Percentiles rank a stretch among this genome's conserved stretches.
Evolutionary conservation across 2,329 filamentous ascomycete species (phyloP).

Genomic region (Diaporthe batatas): DNA sequence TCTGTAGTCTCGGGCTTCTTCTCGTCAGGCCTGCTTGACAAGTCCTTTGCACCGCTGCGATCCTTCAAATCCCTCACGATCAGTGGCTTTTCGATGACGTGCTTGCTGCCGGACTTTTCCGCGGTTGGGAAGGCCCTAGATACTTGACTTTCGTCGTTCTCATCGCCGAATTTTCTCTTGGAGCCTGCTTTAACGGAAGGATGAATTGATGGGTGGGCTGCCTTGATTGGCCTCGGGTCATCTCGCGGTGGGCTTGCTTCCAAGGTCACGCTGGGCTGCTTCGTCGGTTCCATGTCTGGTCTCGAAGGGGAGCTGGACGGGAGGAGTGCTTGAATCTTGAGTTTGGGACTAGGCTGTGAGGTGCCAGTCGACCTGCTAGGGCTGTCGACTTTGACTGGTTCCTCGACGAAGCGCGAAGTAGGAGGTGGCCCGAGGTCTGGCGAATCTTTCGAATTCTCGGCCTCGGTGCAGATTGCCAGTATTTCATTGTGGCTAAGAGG

Average conservation of each 20-base stretch:
- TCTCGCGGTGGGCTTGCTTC: slow-evolving; percentile 45
- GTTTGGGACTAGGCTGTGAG: slow-evolving; percentile 37
- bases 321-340: slow-evolving; percentile 33
- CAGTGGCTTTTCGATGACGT: slow-evolving; percentile 42
- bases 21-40: slow-evolving; percentile 58
- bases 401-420: slow-evolving; percentile 69
- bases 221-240: slow-evolving; percentile 12
- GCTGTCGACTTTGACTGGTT: slow-evolving; percentile 67
- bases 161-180: slow-evolving; percentile 73
- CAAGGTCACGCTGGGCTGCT: slow-evolving; percentile 46
- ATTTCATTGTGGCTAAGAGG: slow-evolving; percentile 70
- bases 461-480: slow-evolving; percentile 67
- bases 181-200: slow-evolving; percentile 60
- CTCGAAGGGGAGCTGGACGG: slow-evolving; percentile 35
- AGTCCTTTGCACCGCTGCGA: slow-evolving; percentile 62
- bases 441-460: slow-evolving; percentile 67
- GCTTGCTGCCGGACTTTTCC: slow-evolving; percentile 46
- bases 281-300: slow-evolving; percentile 45
- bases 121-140: slow-evolving; percentile 52
- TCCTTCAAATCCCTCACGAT: slow-evolving; percentile 49
- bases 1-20: slow-evolving; percentile 49
- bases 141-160: slow-evolving; percentile 57
- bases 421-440: slow-evolving; percentile 77
- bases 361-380: slow-evolving; percentile 50
- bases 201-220: slow-evolving; percentile 42